These are phyloP conservation scores for Bauhinia variegata DNA, from an alignment of 306 rosid genomes.

Conservation along the genomic window DNA sequence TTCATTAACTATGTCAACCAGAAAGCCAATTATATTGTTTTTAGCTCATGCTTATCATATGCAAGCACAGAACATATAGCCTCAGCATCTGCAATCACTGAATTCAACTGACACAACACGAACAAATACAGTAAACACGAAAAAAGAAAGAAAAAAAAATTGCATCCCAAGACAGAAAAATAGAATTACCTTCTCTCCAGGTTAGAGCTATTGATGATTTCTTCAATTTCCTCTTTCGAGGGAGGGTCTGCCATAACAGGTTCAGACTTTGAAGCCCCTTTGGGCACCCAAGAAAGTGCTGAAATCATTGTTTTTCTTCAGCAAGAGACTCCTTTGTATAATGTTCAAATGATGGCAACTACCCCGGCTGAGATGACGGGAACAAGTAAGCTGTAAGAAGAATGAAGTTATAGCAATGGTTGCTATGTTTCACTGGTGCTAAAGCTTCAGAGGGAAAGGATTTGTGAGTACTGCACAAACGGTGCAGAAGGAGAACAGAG, in stretches of 20 bases:
- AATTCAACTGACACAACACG: background rate
- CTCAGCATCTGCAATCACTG: background rate
- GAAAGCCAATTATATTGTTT: too few relatives aligned
- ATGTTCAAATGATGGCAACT: background rate
- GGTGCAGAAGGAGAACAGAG: too few relatives aligned
- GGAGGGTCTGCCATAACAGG: conserved; percentile 72
- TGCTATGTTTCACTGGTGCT: too few relatives aligned
- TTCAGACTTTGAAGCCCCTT: conserved; percentile 63
- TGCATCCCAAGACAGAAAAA: background rate
- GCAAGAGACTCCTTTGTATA: too few relatives aligned
- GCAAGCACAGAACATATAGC: too few relatives aligned
- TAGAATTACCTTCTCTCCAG: conserved; percentile 39
- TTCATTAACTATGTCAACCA: too few relatives aligned
- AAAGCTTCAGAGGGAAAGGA: too few relatives aligned
- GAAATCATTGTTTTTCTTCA: conserved; percentile 53
- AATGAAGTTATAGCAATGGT: too few relatives aligned
- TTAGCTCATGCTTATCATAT: too few relatives aligned
- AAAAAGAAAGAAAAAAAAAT: too few relatives aligned
- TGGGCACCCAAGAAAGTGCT: conserved; percentile 76
- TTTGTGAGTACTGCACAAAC: too few relatives aligned
- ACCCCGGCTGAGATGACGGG: background rate
- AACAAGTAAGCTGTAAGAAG: background rate
- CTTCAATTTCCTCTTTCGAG: conserved; percentile 64
- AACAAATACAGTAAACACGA: too few relatives aligned
- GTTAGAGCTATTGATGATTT: conserved; percentile 43